phyloP scores from a whole-genome alignment of 306 rosid species.

The Ormosia emarginata region DNA sequence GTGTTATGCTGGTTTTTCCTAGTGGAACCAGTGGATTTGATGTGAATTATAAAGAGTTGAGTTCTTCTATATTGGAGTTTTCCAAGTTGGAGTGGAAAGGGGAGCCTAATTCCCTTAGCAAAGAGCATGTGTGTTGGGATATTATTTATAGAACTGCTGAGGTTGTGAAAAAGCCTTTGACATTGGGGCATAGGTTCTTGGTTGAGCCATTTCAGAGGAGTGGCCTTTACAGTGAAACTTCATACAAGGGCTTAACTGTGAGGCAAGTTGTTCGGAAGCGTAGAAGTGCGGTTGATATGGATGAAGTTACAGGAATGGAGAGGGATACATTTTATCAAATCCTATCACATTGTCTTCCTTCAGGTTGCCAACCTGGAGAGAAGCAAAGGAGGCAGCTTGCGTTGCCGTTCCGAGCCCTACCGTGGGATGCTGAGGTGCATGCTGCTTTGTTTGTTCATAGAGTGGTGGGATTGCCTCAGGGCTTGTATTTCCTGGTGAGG shows the following conservation, averaged over 20 bases:
- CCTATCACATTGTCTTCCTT: constrained; percentile 87
- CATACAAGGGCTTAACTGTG: constrained; percentile 53
- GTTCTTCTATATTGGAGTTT: constrained; percentile 49
- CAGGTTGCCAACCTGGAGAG: constrained; percentile 53
- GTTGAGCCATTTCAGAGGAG: constrained; percentile 64
- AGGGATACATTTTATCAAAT: constrained; percentile 80
- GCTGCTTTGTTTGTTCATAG: constrained; percentile 92
- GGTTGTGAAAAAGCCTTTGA: constrained; percentile 62
- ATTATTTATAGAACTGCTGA: constrained; percentile 73
- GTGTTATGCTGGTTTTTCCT: constrained; percentile 72
- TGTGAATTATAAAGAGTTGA: constrained; percentile 55
- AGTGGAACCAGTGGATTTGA: constrained; percentile 45
- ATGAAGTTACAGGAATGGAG: constrained; percentile 59
- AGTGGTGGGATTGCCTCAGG: constrained; percentile 72
- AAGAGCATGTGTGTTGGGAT: constrained; percentile 94
- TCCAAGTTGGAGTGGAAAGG: constrained; percentile 75
- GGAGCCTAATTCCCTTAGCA: constrained; percentile 69
- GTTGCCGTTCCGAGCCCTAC: constrained; percentile 65
- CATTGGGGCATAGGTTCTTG: constrained; percentile 23
- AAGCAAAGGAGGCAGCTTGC: constrained; percentile 54
- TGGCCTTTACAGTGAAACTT: constrained; percentile 42
- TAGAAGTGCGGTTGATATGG: constrained; percentile 96
- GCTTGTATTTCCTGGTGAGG: constrained; percentile 84
- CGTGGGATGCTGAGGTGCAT: constrained; percentile 95
- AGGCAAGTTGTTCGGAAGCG: constrained; percentile 86